Base-by-base conservation (phyloP, 2,329 filamentous ascomycete species). In the Hypocreales sp. region DNA sequence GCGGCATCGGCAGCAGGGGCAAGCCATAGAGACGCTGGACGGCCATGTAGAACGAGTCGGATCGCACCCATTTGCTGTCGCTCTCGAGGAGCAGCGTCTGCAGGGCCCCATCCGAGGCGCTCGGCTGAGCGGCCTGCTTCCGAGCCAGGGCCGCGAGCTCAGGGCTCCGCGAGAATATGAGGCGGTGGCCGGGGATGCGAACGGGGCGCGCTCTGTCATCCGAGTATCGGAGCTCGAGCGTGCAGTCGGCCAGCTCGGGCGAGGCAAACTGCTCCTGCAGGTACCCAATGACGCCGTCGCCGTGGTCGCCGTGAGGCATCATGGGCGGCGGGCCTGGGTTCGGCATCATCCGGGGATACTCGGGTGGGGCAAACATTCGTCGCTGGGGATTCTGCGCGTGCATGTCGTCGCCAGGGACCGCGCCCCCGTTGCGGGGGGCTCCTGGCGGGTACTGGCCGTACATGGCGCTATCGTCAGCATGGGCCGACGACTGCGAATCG, bases 1-100 rank as follows among this genome's bases (percentile, higher is more conserved):
- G 45, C 1, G 46, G 50, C 2, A 50, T 41, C 5, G 41, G 43
- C 19, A 69, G 50, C 5, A 72, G 51, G 1, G 64, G 60, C 30
- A 59, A 54, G 17, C 67, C 62, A 35, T 75, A 75, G 5, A 75
- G 51, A 24, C 60, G 55, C 39, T 72, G 67, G n/a, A 67, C 50
- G 2, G 64, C 63, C 42, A 60, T 60, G 47, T 61, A 65, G 42
- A 72, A 72, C 2, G 64, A 54, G 39, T 72, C 65, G 4, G 64
- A 56, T 15, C 61, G 58, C 16, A 72, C 45, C 48, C 64, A 71
- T 18, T 57, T 54, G 42, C 67, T 65, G 28, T 58, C 52, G 5
- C 60, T 55, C 35, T 64, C 55, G 12, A 74, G 46, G 3, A 58
- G 42, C 34, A 49, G 37, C 7, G 40, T 48, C 29, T 37, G 47